Percentiles rank a stretch among this genome's conserved stretches.
Evolutionary conservation across 352 stramenopile species (phyloP).

Genomic region (Phytophthora cactorum): DNA sequence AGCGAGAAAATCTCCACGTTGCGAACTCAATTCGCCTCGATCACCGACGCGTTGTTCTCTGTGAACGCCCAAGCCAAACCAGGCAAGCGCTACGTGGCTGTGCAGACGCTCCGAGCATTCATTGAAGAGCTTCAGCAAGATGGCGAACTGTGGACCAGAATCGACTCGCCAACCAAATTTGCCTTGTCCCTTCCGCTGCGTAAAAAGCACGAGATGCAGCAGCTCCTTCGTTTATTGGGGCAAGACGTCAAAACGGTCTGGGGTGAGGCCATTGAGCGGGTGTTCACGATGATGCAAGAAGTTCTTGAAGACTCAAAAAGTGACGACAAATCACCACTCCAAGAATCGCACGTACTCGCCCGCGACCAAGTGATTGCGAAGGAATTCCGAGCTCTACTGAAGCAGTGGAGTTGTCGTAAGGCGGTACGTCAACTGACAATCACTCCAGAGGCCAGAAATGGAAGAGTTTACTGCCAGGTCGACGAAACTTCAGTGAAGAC

Average conservation of each 20-base stretch:
- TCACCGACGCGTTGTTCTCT: conserved; percentile 36
- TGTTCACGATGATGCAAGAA: conserved; percentile 35
- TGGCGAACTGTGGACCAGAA: conserved; percentile 25
- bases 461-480: conserved; percentile 22
- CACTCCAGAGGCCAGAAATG: conserved; percentile 12
- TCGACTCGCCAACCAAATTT: conserved; percentile 39
- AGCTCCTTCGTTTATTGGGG: conserved; percentile 34
- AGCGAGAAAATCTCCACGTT: conserved; percentile 18
- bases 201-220: conserved; percentile 43
- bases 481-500: conserved; percentile 18
- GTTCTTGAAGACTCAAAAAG: conserved; percentile 7
- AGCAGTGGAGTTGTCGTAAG: conserved; percentile 30
- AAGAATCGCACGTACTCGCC: conserved; percentile 6
- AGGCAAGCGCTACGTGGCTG: conserved; percentile 26
- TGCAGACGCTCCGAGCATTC: conserved; percentile 30
- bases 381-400: conserved; percentile 29
- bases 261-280: conserved; percentile 32
- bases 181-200: conserved; percentile 35
- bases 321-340: not conserved
- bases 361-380: conserved; percentile 30
- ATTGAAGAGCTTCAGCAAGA: conserved; percentile 34
- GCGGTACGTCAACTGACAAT: conserved; percentile 28
- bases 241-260: conserved; percentile 33
- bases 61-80: conserved; percentile 35
- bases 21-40: conserved; percentile 36